phyloP scores from a whole-genome alignment of 305 asterid genomes.

The Striga hermonthica region DNA sequence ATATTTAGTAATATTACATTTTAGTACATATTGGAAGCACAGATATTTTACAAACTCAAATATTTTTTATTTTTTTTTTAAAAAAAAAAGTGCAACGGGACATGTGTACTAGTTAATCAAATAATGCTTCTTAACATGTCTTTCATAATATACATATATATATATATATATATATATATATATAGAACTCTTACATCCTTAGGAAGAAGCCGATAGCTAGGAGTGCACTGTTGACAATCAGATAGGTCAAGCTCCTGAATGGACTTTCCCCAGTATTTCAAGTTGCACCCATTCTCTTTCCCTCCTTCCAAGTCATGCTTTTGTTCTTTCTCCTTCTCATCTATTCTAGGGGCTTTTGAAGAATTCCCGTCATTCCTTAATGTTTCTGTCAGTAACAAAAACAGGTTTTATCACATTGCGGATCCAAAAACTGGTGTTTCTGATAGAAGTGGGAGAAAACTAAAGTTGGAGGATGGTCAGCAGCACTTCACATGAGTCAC shows the following conservation, averaged over 20 bases:
- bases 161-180: conserved; percentile 26
- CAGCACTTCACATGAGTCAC: conserved; percentile 6
- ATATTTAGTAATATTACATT: no score
- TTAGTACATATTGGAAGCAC: no score
- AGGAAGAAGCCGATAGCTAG: conserved; percentile 98
- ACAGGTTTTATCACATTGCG: conserved; percentile 33
- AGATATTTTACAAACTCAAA: no score
- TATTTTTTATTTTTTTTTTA: no score
- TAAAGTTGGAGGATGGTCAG: conserved; percentile 5
- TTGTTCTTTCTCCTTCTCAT: conserved; percentile 77
- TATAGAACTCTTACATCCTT: conserved; percentile 64
- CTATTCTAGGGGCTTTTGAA: conserved; percentile 61
- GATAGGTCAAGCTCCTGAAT: conserved; percentile 98
- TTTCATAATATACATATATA: conserved; percentile 21
- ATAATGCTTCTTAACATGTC: conserved; percentile 10
- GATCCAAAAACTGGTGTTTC: conserved; percentile 20
- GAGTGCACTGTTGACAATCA: conserved; percentile 78
- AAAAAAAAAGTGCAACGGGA: no score
- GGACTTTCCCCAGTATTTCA: conserved; percentile 92
- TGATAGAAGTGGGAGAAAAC: conserved; percentile 6
- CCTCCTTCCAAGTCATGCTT: conserved; percentile 77
- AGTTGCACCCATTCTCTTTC: conserved; percentile 73
- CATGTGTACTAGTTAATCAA: neutral
- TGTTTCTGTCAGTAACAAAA: conserved; percentile 56
- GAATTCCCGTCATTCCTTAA: conserved; percentile 81